A percentile compares a stretch with the other conserved stretches of the same genome.
Conservation (phyloP, 257 asterid genomes). For the Ilex asprella region DNA sequence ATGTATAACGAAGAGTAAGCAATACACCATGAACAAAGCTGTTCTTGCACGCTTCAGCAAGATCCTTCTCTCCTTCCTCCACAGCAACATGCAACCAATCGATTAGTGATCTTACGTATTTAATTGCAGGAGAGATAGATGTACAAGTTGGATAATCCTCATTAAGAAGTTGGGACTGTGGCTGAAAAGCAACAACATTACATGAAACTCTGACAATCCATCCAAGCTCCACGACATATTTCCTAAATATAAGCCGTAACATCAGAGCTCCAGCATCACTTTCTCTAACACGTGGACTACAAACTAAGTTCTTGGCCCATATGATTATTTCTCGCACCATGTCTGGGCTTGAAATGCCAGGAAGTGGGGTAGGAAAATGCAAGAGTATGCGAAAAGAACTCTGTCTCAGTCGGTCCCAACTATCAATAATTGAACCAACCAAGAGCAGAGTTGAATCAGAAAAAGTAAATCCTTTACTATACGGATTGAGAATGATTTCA, state of each 20-base stretch:
- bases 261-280: constrained; percentile 98
- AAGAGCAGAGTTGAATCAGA: constrained; percentile 74
- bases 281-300: constrained; percentile 98
- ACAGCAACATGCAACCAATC: constrained; percentile 81
- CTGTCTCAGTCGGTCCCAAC: constrained; percentile 91
- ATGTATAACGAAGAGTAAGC: constrained; percentile 85
- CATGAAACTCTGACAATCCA: constrained; percentile 59
- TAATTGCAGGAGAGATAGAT: constrained; percentile 43
- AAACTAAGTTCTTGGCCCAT: constrained; percentile 84
- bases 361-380: constrained; percentile 86
- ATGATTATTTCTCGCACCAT: constrained; percentile 51
- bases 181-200: constrained; percentile 34
- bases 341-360: constrained; percentile 58
- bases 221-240: constrained; percentile 74
- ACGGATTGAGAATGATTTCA: constrained; percentile 48
- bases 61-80: constrained; percentile 83
- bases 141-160: constrained; percentile 22
- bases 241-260: constrained; percentile 74
- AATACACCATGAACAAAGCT: constrained; percentile 93
- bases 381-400: constrained; percentile 68
- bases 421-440: constrained; percentile 92
- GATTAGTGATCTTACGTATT: constrained; percentile 61
- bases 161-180: constrained; percentile 26
- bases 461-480: constrained; percentile 51
- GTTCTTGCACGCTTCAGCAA: constrained; percentile 74